Conservation (phyloP, 31 red algal species). For the Endocladia muricata region DNA sequence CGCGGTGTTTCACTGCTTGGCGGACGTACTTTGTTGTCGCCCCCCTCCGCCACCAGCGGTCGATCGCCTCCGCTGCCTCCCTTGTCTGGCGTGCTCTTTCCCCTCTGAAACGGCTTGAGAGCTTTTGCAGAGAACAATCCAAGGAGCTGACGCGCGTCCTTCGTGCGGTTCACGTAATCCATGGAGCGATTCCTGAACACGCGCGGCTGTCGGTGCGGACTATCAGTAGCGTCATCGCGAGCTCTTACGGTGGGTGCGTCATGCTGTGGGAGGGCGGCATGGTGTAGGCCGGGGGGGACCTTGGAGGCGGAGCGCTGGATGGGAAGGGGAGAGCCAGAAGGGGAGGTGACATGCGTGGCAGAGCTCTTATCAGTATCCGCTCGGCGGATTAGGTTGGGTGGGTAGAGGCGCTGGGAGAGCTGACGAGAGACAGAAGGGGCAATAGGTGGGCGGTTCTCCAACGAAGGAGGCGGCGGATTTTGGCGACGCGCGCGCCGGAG, state of each 20-base stretch:
- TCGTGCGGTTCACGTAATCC: slow-evolving; percentile 28
- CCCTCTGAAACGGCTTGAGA: slow-evolving; percentile 8
- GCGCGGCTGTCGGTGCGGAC: slow-evolving; percentile 19
- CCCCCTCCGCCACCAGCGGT: background rate
- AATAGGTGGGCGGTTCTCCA: too few relatives aligned
- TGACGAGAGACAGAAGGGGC: too few relatives aligned
- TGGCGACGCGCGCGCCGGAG: background rate
- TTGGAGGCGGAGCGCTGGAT: background rate
- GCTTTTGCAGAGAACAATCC: slow-evolving; percentile 23
- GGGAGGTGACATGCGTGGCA: background rate
- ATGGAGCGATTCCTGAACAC: slow-evolving; percentile 56
- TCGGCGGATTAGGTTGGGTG: background rate
- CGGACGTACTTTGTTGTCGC: background rate
- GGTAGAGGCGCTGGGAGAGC: too few relatives aligned
- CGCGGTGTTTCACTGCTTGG: background rate
- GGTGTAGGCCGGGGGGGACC: background rate
- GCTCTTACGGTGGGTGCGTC: background rate
- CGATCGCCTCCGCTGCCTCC: background rate
- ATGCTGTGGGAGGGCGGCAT: background rate
- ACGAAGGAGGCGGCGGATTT: background rate
- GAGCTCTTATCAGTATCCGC: background rate
- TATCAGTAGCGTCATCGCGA: background rate
- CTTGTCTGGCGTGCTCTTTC: background rate
- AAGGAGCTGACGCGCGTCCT: slow-evolving; percentile 17
- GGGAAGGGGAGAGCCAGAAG: background rate